Evolutionary conservation across 306 rosid genomes (phyloP), one percentile per base, ranked within the genome.

Genomic region (Cucurbita maxima): DNA sequence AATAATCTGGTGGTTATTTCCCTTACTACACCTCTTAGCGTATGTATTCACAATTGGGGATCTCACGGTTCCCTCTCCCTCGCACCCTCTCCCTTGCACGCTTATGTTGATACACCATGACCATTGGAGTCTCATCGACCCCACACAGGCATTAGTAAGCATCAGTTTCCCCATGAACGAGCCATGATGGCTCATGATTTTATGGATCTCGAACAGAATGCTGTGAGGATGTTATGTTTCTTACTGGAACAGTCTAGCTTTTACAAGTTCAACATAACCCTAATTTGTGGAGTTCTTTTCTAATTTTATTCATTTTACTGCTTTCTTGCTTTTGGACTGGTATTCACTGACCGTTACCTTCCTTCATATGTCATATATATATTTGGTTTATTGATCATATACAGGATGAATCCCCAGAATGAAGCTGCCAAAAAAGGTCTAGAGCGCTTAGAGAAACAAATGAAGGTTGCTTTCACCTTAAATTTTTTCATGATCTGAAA

Each of bases 361-460:
- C 55, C 8, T 50, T 34, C 57, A 13, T 19, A 70, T 36, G n/a
- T 7, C 38, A 45, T 59, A 8, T 74, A 53, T 47, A 37, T 55
- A 73, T 73, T 73, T 40, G 8, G 22, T 73, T 41, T 76, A 75
- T 80, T 80, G 30, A 70, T 40, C 61, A 64, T 57, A 37, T 85
- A 78, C 90, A 95, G 99, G 87, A 84, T 95, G 84, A 95, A 95
- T 83, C 84, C 88, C 41, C 99, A 87, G 76, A 95, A 91, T 73
- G 96, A 91, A 83, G 99, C 96, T 73, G 99, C 97, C 44, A 95
- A 88, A 73, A 88, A 87, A 72, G 97, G 99, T 38, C 86, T 95
- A 52, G 97, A 91, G 78, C 96, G 99, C 77, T 82, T 95, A 72
- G 99, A 95, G 85, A 95, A 95, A 82, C 97, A 79, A 74, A 91